A percentile compares a stretch with the other conserved stretches of the same genome.
Evolutionary conservation across 1,284 basidiomycete species (phyloP).

Genomic region (Neotropicomus parvogracilis): DNA sequence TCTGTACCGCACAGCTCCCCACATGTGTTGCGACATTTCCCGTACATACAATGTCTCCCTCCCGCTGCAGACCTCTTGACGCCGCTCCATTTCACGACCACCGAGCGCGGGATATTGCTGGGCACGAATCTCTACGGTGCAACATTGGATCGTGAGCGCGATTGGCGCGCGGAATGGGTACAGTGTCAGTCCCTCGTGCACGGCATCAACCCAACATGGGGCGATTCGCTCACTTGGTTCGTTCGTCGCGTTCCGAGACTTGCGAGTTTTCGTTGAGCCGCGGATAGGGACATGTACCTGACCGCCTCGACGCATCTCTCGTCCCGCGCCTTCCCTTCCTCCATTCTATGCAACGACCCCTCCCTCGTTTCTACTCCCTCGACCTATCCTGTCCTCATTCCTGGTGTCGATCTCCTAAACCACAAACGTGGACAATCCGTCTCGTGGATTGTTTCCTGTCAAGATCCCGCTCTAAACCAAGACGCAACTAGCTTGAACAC

Average conservation of each 20-base stretch:
- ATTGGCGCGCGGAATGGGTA: slow-evolving; percentile 61
- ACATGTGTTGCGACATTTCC: slow-evolving; percentile 44
- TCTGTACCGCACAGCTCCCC: slow-evolving; percentile 14
- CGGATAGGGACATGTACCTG: slow-evolving; percentile 64
- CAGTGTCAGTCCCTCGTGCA: slow-evolving; percentile 44
- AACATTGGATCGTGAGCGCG: slow-evolving; percentile 54
- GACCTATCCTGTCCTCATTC: slow-evolving; percentile 77
- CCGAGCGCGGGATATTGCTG: slow-evolving; percentile 62
- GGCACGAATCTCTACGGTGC: slow-evolving; percentile 81
- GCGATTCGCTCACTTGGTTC: slow-evolving; percentile 64
- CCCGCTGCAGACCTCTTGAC: slow-evolving; percentile 56
- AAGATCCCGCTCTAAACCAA: slow-evolving; percentile 14
- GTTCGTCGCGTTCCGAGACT: slow-evolving; percentile 19
- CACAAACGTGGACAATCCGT: slow-evolving; percentile 72
- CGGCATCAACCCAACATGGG: slow-evolving; percentile 41
- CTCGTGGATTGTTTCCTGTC: slow-evolving; percentile 67
- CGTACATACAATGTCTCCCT: slow-evolving; percentile 72
- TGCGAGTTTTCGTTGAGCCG: neutral
- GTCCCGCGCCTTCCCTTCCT: slow-evolving; percentile 85
- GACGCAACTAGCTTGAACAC: neutral
- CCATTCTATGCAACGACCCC: slow-evolving; percentile 59
- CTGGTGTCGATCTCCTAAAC: slow-evolving; percentile 82
- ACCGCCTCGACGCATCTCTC: slow-evolving; percentile 74
- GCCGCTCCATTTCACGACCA: slow-evolving; percentile 65
- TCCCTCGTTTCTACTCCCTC: slow-evolving; percentile 47